Evolutionary conservation across 1,284 basidiomycete genomes (phyloP), one percentile per base, ranked within the genome.

Genomic region (Ceratobasidium papillatum): DNA sequence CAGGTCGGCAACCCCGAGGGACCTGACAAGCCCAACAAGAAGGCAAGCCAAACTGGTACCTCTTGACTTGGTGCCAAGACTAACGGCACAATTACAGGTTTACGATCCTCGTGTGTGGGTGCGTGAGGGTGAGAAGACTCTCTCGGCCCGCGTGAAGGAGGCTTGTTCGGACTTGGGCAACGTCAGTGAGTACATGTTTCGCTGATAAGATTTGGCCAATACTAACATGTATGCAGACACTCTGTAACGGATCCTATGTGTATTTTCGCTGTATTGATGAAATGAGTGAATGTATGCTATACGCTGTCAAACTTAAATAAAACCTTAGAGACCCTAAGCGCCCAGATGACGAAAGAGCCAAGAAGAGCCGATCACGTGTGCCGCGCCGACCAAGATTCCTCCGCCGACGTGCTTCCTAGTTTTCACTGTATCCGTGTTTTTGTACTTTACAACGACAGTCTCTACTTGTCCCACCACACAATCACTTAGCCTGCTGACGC

Each of bases 91-190:
- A 51, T 68, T 74, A 27, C 78, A 93, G 91, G 92, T 83, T 86
- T 96, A 96, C 84, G 95, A 96, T 84, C 94, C 94, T 75, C 94
- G 96, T 87, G 93, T 97, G 77, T 99, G 96, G 96, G 94, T 99
- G 61, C 93, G 97, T 80, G 96, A 98, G 86, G 96, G 96, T 78
- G 98, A 99, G 87, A 96, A 98, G 90, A 98, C 96, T 30, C 90
- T 99, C 80, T 75, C 83, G 66, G 88, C 84, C 78, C 94, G 98
- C 81, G 94, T 97, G 85, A 94, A 95, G 85, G 92, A 94, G 84
- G 96, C 98, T 45, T 96, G 95, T 84, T 79, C 84, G 58, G 96
- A 99, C 84, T 88, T 99, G 77, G 93, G 93, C 79, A 95, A 96
- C 85, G 87, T 90, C 77, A 78, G 83, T 84, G 76, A 76, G 84